phyloP scores from a whole-genome alignment of 2,329 filamentous ascomycete genomes.

The Teratosphaeria zuluensis region DNA sequence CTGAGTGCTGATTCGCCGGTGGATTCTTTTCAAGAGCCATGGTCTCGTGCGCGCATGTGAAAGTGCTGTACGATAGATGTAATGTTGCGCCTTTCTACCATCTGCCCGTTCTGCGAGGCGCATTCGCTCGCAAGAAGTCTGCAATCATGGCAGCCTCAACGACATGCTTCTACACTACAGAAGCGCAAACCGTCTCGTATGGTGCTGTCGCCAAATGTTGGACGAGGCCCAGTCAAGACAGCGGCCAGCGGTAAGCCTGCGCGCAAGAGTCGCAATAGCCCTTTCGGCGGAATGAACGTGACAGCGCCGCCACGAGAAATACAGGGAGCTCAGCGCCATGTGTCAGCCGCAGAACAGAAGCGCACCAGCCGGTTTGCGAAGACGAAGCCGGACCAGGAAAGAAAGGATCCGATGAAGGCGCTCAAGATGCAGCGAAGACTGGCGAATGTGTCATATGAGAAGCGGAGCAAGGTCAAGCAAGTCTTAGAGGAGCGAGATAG shows the following conservation, averaged over 20 bases:
- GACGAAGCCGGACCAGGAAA: constrained; percentile 35
- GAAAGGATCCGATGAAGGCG: constrained; percentile 58
- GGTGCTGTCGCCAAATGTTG: constrained; percentile 39
- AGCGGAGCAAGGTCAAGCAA: constrained; percentile 52
- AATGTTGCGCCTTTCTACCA: constrained; percentile 21
- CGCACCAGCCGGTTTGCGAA: constrained; percentile 45
- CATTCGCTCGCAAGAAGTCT: constrained; percentile 18
- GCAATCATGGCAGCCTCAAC: constrained; percentile 24
- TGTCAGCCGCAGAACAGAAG: constrained; percentile 34
- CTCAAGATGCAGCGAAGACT: constrained; percentile 88
- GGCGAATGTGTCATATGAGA: constrained; percentile 65
- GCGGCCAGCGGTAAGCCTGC: constrained; percentile 26
- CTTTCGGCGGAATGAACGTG: constrained; percentile 52
- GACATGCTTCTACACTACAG: constrained; percentile 32
- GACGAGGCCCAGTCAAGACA: constrained; percentile 17
- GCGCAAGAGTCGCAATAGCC: constrained; percentile 36
- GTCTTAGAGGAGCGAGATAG: constrained; percentile 56
- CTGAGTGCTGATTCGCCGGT: neutral
- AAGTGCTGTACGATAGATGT: neutral
- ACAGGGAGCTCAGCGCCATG: constrained; percentile 2
- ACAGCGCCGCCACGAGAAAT: constrained; percentile 27
- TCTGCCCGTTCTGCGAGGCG: constrained; percentile 37
- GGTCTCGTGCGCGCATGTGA: neutral
- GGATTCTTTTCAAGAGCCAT: neutral
- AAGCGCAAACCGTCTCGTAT: constrained; percentile 41